Evolutionary conservation across 441 rosid genomes (phyloP).

Genomic region (Brassica hybrid): DNA sequence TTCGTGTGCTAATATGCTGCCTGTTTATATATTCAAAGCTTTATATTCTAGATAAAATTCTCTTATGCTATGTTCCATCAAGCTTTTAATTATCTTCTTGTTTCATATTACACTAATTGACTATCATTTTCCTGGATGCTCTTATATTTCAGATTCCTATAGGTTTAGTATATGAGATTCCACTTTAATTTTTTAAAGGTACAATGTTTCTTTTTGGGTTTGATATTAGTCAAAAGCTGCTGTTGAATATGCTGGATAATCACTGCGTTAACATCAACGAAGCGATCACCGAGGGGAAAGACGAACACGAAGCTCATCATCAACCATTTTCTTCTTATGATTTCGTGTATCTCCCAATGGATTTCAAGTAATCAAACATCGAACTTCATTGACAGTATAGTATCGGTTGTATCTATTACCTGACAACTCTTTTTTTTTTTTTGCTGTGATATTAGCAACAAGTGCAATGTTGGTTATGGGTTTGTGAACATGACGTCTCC

Average conservation of each 20-base stretch:
- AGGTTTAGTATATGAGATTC: constrained; percentile 12
- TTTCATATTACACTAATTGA: constrained; percentile 40
- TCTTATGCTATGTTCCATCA: constrained; percentile 39
- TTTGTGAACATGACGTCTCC: constrained; percentile 98
- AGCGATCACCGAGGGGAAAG: constrained; percentile 46
- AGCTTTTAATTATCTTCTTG: constrained; percentile 35
- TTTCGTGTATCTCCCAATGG: constrained; percentile 93
- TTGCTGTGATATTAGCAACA: constrained; percentile 60
- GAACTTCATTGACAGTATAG: background rate
- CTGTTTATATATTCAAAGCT: constrained; percentile 38
- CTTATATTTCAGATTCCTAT: constrained; percentile 26
- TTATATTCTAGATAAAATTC: constrained; percentile 46
- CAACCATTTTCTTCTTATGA: constrained; percentile 84
- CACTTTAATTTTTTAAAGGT: constrained; percentile 19
- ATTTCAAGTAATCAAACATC: constrained; percentile 71
- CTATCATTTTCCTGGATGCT: constrained; percentile 30
- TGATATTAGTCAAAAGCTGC: constrained; percentile 82
- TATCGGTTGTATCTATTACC: too few relatives aligned
- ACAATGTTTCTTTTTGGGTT: constrained; percentile 3
- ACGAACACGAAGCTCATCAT: constrained; percentile 48
- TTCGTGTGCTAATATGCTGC: constrained; percentile 35
- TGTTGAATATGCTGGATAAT: constrained; percentile 89
- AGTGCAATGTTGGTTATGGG: constrained; percentile 98
- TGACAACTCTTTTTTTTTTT: too few relatives aligned
- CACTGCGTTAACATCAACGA: constrained; percentile 94